phyloP scores from a whole-genome alignment of 2,329 filamentous ascomycete genomes.

The Apiospora sp. region DNA sequence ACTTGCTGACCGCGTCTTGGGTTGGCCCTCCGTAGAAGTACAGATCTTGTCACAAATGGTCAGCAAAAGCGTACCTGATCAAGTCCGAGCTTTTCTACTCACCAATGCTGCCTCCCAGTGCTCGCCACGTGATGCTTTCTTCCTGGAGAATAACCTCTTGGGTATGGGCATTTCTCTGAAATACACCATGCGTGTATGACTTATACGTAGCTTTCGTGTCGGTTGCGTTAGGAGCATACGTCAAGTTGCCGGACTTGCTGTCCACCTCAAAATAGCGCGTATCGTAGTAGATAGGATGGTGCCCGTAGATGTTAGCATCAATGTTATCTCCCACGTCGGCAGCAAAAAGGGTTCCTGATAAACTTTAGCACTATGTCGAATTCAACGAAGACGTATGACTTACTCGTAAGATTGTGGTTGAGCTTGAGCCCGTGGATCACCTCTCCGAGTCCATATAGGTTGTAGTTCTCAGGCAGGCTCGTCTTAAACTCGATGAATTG shows the following conservation, averaged over 20 bases:
- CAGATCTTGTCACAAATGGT: constrained; percentile 59
- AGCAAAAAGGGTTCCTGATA: constrained; percentile 60
- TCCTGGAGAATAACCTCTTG: constrained; percentile 75
- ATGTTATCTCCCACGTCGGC: constrained; percentile 73
- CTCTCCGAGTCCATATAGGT: constrained; percentile 79
- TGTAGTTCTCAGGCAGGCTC: constrained; percentile 73
- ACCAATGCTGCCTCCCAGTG: constrained; percentile 74
- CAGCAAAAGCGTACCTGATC: neutral
- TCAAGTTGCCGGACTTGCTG: constrained; percentile 53
- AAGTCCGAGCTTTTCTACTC: neutral
- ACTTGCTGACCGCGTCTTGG: constrained; percentile 71
- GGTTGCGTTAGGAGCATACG: constrained; percentile 62
- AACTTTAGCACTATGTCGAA: neutral
- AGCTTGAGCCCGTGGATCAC: constrained; percentile 74
- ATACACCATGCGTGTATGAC: constrained; percentile 79
- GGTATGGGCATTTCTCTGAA: constrained; percentile 77
- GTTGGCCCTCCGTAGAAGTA: constrained; percentile 81
- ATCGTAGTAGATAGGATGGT: constrained; percentile 81
- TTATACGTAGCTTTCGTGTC: constrained; percentile 63
- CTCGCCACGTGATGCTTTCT: constrained; percentile 74
- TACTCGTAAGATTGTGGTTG: constrained; percentile 75
- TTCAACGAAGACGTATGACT: constrained; percentile 30
- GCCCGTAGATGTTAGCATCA: constrained; percentile 76
- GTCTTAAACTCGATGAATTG: constrained; percentile 80
- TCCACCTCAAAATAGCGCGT: constrained; percentile 75